These are phyloP conservation scores for Senecio squalidus DNA, from an alignment of 140 eudicot species.

Conservation along the genomic window DNA sequence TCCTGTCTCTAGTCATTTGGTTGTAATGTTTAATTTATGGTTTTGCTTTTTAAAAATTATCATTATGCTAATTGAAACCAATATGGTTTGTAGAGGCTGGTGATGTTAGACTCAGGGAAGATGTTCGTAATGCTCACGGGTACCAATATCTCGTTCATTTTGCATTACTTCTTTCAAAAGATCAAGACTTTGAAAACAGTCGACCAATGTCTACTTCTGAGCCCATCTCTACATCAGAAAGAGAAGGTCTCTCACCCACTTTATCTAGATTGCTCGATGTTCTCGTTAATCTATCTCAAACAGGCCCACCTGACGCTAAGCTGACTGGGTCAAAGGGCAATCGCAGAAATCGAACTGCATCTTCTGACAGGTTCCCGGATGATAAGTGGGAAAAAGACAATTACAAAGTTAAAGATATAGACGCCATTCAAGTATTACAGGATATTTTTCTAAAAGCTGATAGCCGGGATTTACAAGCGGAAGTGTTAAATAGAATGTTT, in stretches of 20 bases:
- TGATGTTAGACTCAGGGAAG: constrained; percentile 86
- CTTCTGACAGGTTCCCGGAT: constrained; percentile 55
- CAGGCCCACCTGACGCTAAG: constrained; percentile 53
- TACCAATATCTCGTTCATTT: constrained; percentile 92
- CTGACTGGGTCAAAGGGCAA: constrained; percentile 34
- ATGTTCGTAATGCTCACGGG: constrained; percentile 95
- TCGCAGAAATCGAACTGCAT: constrained; percentile 45
- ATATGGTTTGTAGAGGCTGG: constrained; percentile 69
- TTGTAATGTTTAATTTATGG: neutral
- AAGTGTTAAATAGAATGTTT: constrained; percentile 85
- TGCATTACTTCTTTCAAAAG: constrained; percentile 74
- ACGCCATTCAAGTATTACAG: constrained; percentile 94
- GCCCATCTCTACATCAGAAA: constrained; percentile 10
- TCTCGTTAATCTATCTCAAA: constrained; percentile 74
- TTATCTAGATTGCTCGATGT: constrained; percentile 90
- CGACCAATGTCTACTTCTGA: constrained; percentile 20
- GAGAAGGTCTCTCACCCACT: constrained; percentile 64
- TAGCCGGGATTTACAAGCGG: constrained; percentile 75
- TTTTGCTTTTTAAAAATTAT: neutral
- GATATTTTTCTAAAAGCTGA: constrained; percentile 94
- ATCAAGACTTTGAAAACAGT: constrained; percentile 28
- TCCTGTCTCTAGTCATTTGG: neutral
- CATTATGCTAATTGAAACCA: constrained; percentile 22
- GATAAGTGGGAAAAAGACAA: constrained; percentile 81
- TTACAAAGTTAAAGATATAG: constrained; percentile 80